Base-by-base conservation (phyloP, 495 filamentous ascomycete species). In the Alectoria sarmentosa region DNA sequence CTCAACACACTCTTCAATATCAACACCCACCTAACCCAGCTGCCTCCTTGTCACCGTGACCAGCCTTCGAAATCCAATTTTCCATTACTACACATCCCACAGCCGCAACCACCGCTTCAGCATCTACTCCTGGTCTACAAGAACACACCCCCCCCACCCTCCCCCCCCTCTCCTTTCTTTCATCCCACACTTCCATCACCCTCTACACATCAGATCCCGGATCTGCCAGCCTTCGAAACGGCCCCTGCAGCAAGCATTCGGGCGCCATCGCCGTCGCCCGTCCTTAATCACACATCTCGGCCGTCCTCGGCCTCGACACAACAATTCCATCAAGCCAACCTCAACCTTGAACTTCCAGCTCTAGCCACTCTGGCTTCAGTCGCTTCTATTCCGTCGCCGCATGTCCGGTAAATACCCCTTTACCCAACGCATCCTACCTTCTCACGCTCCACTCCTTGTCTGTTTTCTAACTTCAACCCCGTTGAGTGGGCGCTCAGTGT, bases 291-390 rank as follows among this genome's bases (percentile, higher is more conserved):
- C 34, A 71, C 70, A 30, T 75, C 77, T 14, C 73, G 73, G 30
- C 72, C 75, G 23, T 75, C 77, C 9, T 75, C 76, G 38, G 67
- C 73, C 8, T 76, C 71, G 6, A 73, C 69, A 56, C 73, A 74
- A 48, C 65, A 73, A 64, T 65, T 74, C 67, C 70, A 70, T 46
- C 66, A 72, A 58, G 60, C 69, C 49, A 70, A 76, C 54, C 60
- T 74, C 54, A 67, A 72, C 42, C 55, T 72, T 52, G 49, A 60
- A 49, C 30, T 56, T n/a, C 83, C 85, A 17, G 79, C 78, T 13
- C 75, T 88, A 8, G 80, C 88, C 23, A 79, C 85, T 36, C 78
- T 91, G 67, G 86, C 88, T 60, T 83, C 83, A 54, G 78, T 85
- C 67, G 84, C 81, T 57, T 82, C 84, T 34, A 77, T 81, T 60